Evolutionary conservation across 495 filamentous ascomycete genomes (phyloP), one percentile per base, ranked within the genome.

Genomic region (Hamigera avellanea): DNA sequence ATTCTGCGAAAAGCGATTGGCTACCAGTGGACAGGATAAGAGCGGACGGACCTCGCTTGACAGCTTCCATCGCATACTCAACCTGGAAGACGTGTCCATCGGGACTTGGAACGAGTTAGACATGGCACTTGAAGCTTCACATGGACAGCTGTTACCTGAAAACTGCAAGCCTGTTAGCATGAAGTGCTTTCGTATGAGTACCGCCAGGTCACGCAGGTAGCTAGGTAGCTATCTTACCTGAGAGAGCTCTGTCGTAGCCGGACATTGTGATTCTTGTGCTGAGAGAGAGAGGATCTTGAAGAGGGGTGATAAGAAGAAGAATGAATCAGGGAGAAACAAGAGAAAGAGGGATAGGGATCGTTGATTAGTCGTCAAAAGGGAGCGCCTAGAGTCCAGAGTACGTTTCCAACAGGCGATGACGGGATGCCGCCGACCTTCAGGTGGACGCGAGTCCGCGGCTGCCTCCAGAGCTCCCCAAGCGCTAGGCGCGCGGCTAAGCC

Each of bases 41-140:
- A n/a, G n/a, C n/a, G n/a, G n/a, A n/a, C n/a, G 37, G 72, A 93
- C 88, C 91, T 85, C 91, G 67, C 68, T 98, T 98, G 40, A 98
- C 91, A 37, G 91, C 91, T 71, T 98, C 91, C 43, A 93, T 82
- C 39, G 91, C 91, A 73, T 98, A 98, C 71, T 98, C 91, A 50
- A 98, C 91, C 62, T 98, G 91, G 72, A 98, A 96, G 48, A 98
- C 89, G 68, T 98, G 91, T 61, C 91, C 91, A 66, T 98, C 91
- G 46, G 91, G 91, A 70, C 89, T 95, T 47, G 50, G 53, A 33
- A 43, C 40, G 34, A 32, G 32, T n/a, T n/a, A n/a, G 14, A 40
- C 8, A 18, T 4, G 23, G 25, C 52, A 41, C 48, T 53, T 28
- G 13, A 57, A 14, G 36, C 28, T 18, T 13, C 0, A 15, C 3